Evolutionary conservation across 192 early-diverging fungal species (phyloP).

Genomic region (Chytriomyces confervae): DNA sequence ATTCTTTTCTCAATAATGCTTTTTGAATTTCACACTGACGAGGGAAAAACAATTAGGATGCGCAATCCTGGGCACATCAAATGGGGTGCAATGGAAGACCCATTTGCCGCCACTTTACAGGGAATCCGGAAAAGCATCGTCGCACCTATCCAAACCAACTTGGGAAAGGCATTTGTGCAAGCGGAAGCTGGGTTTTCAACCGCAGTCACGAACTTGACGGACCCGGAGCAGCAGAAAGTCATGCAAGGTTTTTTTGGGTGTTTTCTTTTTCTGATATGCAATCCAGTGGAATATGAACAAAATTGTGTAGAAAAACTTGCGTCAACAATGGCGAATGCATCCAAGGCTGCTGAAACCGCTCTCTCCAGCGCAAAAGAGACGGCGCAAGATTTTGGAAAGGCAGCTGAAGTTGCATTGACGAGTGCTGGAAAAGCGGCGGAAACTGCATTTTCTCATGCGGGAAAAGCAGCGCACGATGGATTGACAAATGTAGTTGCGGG

Average conservation of each 20-base stretch:
- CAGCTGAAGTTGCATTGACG: not conserved
- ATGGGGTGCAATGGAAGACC: not conserved
- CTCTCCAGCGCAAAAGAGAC: conserved; percentile 16
- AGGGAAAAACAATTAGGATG: not conserved
- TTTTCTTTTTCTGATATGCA: not conserved
- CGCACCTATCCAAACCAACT: conserved; percentile 29
- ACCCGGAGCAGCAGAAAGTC: conserved; percentile 10
- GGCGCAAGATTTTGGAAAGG: conserved; percentile 20
- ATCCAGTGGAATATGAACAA: not conserved
- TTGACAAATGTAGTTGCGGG: conserved; percentile 19
- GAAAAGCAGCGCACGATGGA: conserved; percentile 24
- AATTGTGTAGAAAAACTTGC: conserved; percentile 3
- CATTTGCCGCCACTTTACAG: not conserved
- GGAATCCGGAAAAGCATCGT: conserved; percentile 9
- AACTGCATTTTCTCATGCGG: not conserved
- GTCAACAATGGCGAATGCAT: not conserved
- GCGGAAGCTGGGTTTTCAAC: conserved; percentile 29
- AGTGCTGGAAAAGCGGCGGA: conserved; percentile 27
- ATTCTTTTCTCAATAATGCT: not conserved
- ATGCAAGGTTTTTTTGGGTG: conserved; percentile 13
- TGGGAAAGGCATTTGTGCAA: conserved; percentile 10
- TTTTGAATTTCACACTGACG: not conserved
- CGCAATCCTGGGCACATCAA: conserved; percentile 6
- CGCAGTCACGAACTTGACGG: conserved; percentile 13
- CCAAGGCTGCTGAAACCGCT: conserved; percentile 14